Percentiles rank a stretch among this genome's conserved stretches.
These are phyloP conservation scores for Pseudocercospora pini-densiflorae DNA, from an alignment of 2,329 filamentous ascomycete species.

Conservation along the genomic window DNA sequence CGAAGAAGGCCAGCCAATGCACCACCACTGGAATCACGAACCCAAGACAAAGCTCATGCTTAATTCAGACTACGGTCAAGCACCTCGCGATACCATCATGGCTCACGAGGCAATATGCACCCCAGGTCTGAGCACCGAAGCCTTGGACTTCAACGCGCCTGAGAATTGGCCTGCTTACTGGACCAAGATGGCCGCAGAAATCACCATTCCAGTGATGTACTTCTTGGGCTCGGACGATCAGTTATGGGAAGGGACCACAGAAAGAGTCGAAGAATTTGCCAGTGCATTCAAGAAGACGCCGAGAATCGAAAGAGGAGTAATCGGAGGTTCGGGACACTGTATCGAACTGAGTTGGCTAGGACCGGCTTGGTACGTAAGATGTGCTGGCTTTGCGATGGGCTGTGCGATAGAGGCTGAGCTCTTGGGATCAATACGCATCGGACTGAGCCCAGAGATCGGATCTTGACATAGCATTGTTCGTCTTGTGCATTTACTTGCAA, in stretches of 20 bases:
- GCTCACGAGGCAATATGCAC: slow-evolving; percentile 21
- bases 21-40: slow-evolving; percentile 18
- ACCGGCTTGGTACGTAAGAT: slow-evolving; percentile 19
- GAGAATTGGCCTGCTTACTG: slow-evolving; percentile 20
- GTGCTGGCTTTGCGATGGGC: slow-evolving; percentile 19
- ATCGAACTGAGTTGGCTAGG: slow-evolving; percentile 21
- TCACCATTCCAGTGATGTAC: slow-evolving; percentile 20
- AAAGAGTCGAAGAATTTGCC: slow-evolving; percentile 13
- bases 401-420: slow-evolving; percentile 16
- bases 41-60: slow-evolving; percentile 22
- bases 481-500: too few relatives aligned
- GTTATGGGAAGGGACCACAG: slow-evolving; percentile 14
- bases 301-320: slow-evolving; percentile 18
- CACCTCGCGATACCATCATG: slow-evolving; percentile 18
- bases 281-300: slow-evolving; percentile 14
- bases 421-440: background rate
- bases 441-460: background rate
- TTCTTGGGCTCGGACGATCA: slow-evolving; percentile 18
- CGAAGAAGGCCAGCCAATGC: slow-evolving; percentile 15
- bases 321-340: slow-evolving; percentile 18
- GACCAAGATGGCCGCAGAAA: slow-evolving; percentile 16
- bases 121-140: slow-evolving; percentile 14
- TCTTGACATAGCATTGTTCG: background rate
- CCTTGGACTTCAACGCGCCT: slow-evolving; percentile 16
- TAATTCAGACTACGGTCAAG: slow-evolving; percentile 14